A percentile compares a stretch with the other conserved stretches of the same genome.
Evolutionary conservation across 352 stramenopile species (phyloP).

Genomic region (Detonula confervacea): DNA sequence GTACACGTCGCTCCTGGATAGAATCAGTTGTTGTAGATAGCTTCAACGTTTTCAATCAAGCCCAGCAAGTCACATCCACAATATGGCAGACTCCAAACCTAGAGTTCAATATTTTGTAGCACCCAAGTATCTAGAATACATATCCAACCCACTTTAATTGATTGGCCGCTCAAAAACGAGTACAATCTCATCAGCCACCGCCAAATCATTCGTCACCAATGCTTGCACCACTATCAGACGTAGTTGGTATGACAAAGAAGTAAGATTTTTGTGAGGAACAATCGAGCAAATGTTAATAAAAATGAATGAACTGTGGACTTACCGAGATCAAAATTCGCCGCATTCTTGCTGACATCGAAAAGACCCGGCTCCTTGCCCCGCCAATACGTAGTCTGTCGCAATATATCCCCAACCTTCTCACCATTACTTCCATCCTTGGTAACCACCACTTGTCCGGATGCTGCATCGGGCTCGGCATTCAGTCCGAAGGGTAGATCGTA

Average conservation of each 20-base stretch:
- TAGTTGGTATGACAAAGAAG: too few species aligned
- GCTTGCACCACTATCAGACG: slow-evolving; percentile 20
- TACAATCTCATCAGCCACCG: slow-evolving; percentile 13
- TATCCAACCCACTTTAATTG: too few species aligned
- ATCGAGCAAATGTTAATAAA: too few species aligned
- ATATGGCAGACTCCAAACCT: too few species aligned
- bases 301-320: too few species aligned
- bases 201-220: slow-evolving; percentile 19
- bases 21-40: too few species aligned
- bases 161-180: slow-evolving; percentile 30
- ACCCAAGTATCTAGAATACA: too few species aligned
- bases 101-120: too few species aligned
- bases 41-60: too few species aligned
- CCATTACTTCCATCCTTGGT: slow-evolving; percentile 69
- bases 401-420: slow-evolving; percentile 76
- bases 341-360: slow-evolving; percentile 26
- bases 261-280: too few species aligned
- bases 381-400: slow-evolving; percentile 76
- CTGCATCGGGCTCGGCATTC: slow-evolving; percentile 65
- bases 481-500: slow-evolving; percentile 79
- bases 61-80: too few species aligned
- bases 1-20: too few species aligned
- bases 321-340: slow-evolving; percentile 11
- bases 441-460: slow-evolving; percentile 64
- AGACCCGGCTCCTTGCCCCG: not conserved